Evolutionary conservation across 805 yeast genomes (phyloP).

Genomic region (Ogataea angusta): DNA sequence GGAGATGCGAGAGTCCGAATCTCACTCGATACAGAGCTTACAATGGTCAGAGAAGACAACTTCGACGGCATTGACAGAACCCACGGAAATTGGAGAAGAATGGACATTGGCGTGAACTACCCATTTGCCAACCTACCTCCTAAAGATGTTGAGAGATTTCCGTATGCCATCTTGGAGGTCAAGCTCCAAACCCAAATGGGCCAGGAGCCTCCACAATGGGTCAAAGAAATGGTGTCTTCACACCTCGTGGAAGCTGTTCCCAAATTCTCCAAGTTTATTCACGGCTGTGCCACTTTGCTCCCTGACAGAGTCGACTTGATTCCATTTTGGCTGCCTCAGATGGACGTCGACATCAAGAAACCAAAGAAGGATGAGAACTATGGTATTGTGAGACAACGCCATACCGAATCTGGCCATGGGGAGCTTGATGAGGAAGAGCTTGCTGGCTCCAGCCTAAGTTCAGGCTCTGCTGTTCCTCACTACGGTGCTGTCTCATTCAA

Average conservation of each 20-base stretch:
- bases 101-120: conserved; percentile 96
- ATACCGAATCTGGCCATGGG: conserved; percentile 40
- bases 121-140: conserved; percentile 87
- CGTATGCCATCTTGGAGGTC: conserved; percentile 96
- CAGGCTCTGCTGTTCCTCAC: conserved; percentile 10
- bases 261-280: conserved; percentile 94
- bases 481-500: conserved; percentile 33
- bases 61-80: conserved; percentile 93
- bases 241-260: conserved; percentile 98
- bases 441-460: conserved; percentile 31
- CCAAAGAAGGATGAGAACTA: conserved; percentile 61
- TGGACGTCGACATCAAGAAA: conserved; percentile 92
- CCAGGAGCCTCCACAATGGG: conserved; percentile 99
- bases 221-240: conserved; percentile 82
- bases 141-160: conserved; percentile 86
- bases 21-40: conserved; percentile 91
- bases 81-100: conserved; percentile 93
- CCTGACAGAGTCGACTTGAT: conserved; percentile 79
- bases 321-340: conserved; percentile 98
- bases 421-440: conserved; percentile 66
- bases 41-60: conserved; percentile 97
- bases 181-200: conserved; percentile 97
- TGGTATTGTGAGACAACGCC: conserved; percentile 56
- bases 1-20: conserved; percentile 99
- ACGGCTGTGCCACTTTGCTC: conserved; percentile 89